A percentile compares a stretch with the other conserved stretches of the same genome.
Conservation (phyloP, 805 yeast species). For the Kazachstania bromeliacearum region DNA sequence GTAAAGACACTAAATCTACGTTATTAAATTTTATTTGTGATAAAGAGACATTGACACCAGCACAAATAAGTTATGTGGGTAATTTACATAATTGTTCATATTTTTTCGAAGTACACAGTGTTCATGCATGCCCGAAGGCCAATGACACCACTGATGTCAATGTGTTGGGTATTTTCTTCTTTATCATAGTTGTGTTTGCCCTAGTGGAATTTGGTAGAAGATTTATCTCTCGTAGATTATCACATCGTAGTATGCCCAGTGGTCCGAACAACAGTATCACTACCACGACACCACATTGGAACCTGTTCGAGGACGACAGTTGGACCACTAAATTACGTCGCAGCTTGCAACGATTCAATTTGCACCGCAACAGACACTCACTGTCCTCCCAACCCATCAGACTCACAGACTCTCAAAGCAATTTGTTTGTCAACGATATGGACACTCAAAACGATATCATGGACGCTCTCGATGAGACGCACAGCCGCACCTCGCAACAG, state of each 20-base stretch:
- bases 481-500: background rate
- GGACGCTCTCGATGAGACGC: slow-evolving; percentile 24
- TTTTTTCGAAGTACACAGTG: slow-evolving; percentile 74
- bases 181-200: slow-evolving; percentile 38
- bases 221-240: slow-evolving; percentile 16
- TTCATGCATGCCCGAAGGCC: slow-evolving; percentile 79
- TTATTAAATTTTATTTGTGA: slow-evolving; percentile 70
- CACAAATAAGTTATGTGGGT: slow-evolving; percentile 61
- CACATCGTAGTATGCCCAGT: background rate
- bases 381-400: slow-evolving; percentile 2
- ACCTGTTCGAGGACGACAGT: slow-evolving; percentile 19
- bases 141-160: slow-evolving; percentile 55
- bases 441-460: slow-evolving; percentile 34
- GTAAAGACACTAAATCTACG: slow-evolving; percentile 51
- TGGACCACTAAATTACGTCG: no score
- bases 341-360: no score
- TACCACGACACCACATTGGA: slow-evolving; percentile 19
- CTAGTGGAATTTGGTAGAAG: slow-evolving; percentile 33
- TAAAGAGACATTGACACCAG: slow-evolving; percentile 53
- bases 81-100: slow-evolving; percentile 69
- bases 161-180: slow-evolving; percentile 53
- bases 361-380: no score
- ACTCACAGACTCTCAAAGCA: slow-evolving; percentile 1
- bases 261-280: background rate
- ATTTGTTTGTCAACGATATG: slow-evolving; percentile 30